Conservation (phyloP, 2,329 filamentous ascomycete genomes). For the Ophiosphaerella narmari region DNA sequence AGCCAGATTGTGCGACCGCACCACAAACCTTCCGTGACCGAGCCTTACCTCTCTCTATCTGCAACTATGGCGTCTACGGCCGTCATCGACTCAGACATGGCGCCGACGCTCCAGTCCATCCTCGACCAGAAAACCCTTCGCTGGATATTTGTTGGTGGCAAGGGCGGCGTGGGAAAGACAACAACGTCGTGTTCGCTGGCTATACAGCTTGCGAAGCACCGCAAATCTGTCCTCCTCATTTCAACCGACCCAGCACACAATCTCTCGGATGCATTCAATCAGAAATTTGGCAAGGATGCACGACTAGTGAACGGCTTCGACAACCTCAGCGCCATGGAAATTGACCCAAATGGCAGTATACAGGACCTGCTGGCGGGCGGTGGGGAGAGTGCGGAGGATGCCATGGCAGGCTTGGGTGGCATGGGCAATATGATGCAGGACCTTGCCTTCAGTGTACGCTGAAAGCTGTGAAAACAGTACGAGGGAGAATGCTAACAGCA, state of each 20-base stretch:
- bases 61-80: constrained; percentile 44
- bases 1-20: no score
- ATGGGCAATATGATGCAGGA: constrained; percentile 99
- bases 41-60: background rate
- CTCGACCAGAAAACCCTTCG: constrained; percentile 93
- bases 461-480: background rate
- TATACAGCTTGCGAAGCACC: constrained; percentile 93
- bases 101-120: constrained; percentile 91
- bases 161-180: constrained; percentile 98
- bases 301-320: constrained; percentile 88
- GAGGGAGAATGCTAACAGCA: constrained; percentile 4
- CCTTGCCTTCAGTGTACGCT: constrained; percentile 84
- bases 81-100: constrained; percentile 69
- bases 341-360: constrained; percentile 96
- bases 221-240: constrained; percentile 95
- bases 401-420: constrained; percentile 67
- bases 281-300: constrained; percentile 99
- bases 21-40: no score
- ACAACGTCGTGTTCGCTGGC: constrained; percentile 99
- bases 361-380: constrained; percentile 86
- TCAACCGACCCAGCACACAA: constrained; percentile 99
- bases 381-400: constrained; percentile 72
- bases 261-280: constrained; percentile 93
- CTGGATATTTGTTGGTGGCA: constrained; percentile 99
- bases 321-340: constrained; percentile 98